Conservation (phyloP, 106 monocot species). For the Dendrobium huoshanense region DNA sequence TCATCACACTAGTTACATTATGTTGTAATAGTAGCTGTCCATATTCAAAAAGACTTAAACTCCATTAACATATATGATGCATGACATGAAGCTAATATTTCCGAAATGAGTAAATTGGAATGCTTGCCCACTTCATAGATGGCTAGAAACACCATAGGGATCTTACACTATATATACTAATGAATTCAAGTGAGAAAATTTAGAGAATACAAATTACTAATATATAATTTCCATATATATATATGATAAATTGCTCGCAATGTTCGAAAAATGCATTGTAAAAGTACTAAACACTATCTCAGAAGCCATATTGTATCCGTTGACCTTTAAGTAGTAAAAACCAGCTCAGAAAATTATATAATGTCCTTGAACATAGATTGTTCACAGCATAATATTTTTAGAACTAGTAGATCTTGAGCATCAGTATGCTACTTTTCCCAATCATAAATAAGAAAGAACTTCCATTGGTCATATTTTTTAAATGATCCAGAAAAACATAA, state of each 20-base stretch:
- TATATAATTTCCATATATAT: background rate
- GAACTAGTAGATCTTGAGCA: background rate
- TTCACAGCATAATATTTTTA: background rate
- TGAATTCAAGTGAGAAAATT: background rate
- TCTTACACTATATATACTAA: background rate
- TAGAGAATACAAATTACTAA: background rate
- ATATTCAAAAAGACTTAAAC: background rate
- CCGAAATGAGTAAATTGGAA: background rate
- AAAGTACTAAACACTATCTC: background rate
- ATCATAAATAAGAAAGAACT: no score
- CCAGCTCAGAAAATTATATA: background rate
- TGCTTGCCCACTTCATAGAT: background rate
- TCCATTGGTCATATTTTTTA: no score
- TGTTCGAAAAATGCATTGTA: background rate
- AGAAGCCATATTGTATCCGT: background rate
- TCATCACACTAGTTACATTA: background rate
- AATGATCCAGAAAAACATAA: no score
- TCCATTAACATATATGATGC: background rate
- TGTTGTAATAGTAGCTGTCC: background rate
- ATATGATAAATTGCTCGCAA: background rate
- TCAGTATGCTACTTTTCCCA: background rate
- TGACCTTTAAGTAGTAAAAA: background rate
- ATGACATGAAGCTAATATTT: background rate
- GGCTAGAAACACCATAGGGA: background rate
- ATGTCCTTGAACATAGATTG: background rate